Base-by-base conservation (phyloP, 2,329 filamentous ascomycete species). In the Verticillium albo-atrum region DNA sequence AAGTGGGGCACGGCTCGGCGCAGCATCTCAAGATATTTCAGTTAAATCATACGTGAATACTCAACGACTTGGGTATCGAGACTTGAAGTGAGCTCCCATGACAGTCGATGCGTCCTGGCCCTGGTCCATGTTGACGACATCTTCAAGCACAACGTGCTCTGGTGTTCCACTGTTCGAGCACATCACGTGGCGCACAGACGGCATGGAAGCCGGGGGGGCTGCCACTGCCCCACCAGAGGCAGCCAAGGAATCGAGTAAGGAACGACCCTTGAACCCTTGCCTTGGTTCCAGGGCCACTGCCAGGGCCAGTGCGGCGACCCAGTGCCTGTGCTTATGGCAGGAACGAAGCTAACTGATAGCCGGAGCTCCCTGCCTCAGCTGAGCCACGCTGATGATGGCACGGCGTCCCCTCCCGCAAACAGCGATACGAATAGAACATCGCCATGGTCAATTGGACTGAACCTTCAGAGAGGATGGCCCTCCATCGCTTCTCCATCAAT, bases 301-400 rank as follows among this genome's bases (percentile, higher is more conserved):
- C 14, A 15, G 17, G 6, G 14, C 17, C 35, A n/a, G 35, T 20
- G 35, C 35, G 17, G 17, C 35, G 34, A 6, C 17, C 15, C 6
- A n/a, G 34, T 12, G 34, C 17, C 34, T 32, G 12, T 37, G 34
- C 34, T 37, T 37, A 6, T 37, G 17, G 34, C 42, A 23, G 42
- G 37, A 47, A 47, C 17, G n/a, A 14, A 47, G 42, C 42, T 47
- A 47, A 47, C 9, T 4, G n/a, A 23, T n/a, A 23, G 20, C 42
- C 25, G n/a, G 42, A 47, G 42, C 42, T 47, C 42, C 42, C 42
- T 47, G 20, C 42, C 20, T 14, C 34, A 57, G 55, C 55, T 57
- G 55, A 57, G 37, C 55, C 55, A 57, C 55, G n/a, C 55, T 28
- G 58, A 60, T 53, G 47, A 55, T 56, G 54, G 54, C 23, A 37